Base-by-base conservation (phyloP, 1,284 basidiomycete species). In the Abortiporus biennis region DNA sequence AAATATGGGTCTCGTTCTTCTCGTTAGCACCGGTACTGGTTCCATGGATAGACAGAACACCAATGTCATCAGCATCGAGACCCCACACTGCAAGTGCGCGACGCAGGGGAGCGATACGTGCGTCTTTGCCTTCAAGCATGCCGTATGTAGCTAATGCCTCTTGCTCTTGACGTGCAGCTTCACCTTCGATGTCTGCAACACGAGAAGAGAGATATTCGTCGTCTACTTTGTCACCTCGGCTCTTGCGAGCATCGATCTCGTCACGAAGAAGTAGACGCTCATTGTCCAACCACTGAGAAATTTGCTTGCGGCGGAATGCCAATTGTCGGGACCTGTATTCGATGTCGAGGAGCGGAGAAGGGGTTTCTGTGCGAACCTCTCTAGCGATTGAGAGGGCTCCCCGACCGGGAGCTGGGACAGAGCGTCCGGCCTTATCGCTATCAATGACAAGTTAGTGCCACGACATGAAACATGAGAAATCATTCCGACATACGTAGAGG, bases 21-120 rank as follows among this genome's bases (percentile, higher is more conserved):
- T 99, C 94, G 65, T 99, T 99, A 27, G 95, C 95, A 55, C 83
- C 86, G 29, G 96, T 99, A 56, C 93, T 95, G 4, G 95, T 99
- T 34, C 92, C 92, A 55, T 94, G 92, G 50, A 94, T 92, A 19
- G 90, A 90, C 38, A 92, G 71, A 34, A 87, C 80, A 49, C 88
- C 91, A 51, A 99, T 83, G 49, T 96, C 91, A 61, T 99, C 94
- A 25, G 89, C 85, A 17, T 80, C 87, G 45, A 99, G 72, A 51
- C 93, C 94, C 92, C 93, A 99, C 38, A 97, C 87, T 44, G 96
- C 95, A 38, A 99, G 77, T 6, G 93, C 93, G 41, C 92, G 87
- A 54, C 94, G 90, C 47, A 99, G 76, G 46, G 95, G 95, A 22
- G 91, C 83, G 48, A 95, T 78, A 39, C 79, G 79, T 46, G 89